Conservation (phyloP, 208 protist species). For the Endotrypanum monterogeii region DNA sequence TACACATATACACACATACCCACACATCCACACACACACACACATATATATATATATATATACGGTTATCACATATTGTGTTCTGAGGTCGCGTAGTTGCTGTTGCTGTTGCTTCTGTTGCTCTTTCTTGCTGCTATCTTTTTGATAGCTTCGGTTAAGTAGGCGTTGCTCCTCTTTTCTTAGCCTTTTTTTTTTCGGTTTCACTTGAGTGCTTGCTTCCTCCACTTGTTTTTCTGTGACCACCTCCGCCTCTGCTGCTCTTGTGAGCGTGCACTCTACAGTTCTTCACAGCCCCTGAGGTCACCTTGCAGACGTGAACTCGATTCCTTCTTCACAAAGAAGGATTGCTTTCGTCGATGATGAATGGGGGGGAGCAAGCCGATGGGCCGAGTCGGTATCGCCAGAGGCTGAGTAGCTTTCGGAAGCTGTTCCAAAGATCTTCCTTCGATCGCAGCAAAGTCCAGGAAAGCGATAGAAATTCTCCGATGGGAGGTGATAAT, state of each 20-base stretch:
- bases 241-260: background rate
- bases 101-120: background rate
- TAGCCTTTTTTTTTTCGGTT: background rate
- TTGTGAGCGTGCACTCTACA: background rate
- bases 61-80: too few relatives aligned
- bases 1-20: too few relatives aligned
- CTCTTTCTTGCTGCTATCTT: background rate
- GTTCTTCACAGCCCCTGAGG: background rate
- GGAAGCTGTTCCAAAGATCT: constrained; percentile 25
- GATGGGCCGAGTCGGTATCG: background rate
- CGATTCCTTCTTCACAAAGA: background rate
- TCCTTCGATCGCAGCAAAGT: constrained; percentile 6
- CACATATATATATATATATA: too few relatives aligned
- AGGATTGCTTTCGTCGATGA: background rate
- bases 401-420: constrained; percentile 9
- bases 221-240: constrained; percentile 1
- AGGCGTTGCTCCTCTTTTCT: background rate
- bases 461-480: constrained; percentile 4
- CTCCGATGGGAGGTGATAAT: background rate
- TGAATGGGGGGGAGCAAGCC: background rate
- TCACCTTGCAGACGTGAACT: background rate
- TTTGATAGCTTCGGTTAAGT: background rate
- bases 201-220: background rate
- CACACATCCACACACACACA: too few relatives aligned
- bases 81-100: too few relatives aligned